These are phyloP conservation scores for Ganoderma boninense DNA, from an alignment of 1,284 basidiomycete genomes.

Conservation along the genomic window DNA sequence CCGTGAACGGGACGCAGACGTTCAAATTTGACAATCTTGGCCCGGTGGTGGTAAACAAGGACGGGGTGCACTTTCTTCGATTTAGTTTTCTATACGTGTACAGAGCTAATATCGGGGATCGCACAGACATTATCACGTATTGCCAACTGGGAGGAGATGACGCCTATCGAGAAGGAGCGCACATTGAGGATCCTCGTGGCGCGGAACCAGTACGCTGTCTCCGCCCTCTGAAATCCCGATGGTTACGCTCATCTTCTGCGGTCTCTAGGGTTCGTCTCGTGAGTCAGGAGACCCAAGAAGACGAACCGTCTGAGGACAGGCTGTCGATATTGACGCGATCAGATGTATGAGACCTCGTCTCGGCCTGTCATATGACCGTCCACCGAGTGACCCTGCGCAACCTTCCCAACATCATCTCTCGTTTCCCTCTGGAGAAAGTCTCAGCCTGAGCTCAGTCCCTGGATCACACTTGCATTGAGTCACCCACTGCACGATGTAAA, in stretches of 20 bases:
- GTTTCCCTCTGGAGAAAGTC: too few species aligned
- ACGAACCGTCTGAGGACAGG: background rate
- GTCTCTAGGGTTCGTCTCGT: slow-evolving; percentile 32
- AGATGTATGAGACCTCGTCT: background rate
- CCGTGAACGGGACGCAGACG: slow-evolving; percentile 32
- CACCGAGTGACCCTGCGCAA: too few species aligned
- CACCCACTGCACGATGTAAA: too few species aligned
- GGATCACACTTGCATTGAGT: too few species aligned
- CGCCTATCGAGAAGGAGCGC: slow-evolving; percentile 54
- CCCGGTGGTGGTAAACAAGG: slow-evolving; percentile 64
- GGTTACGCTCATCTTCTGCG: background rate
- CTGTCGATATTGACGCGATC: slow-evolving; percentile 15
- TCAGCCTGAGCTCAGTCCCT: too few species aligned
- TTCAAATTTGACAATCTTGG: slow-evolving; percentile 59
- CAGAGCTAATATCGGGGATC: background rate
- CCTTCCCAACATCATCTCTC: too few species aligned
- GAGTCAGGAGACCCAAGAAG: slow-evolving; percentile 29
- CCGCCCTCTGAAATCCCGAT: too few species aligned
- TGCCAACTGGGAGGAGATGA: slow-evolving; percentile 63
- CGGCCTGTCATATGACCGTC: too few species aligned
- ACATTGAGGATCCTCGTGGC: slow-evolving; percentile 55
- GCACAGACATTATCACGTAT: slow-evolving; percentile 61
- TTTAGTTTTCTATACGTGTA: too few species aligned
- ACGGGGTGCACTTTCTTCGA: slow-evolving; percentile 52
- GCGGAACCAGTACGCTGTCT: slow-evolving; percentile 55